phyloP scores from a whole-genome alignment of 495 filamentous ascomycete species.

The Penicillium daleae region DNA sequence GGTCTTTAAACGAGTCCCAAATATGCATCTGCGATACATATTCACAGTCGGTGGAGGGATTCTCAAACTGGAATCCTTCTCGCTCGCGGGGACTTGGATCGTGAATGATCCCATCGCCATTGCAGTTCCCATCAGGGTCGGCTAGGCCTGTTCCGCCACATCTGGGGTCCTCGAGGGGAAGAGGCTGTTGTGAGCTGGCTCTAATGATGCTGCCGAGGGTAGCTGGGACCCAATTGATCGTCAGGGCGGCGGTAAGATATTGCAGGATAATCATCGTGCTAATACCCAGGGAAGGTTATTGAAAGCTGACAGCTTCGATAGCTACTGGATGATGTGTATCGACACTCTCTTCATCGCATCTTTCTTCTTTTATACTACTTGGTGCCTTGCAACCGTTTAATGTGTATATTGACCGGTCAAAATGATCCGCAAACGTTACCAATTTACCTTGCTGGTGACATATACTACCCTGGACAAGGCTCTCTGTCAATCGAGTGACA shows the following conservation, averaged over 20 bases:
- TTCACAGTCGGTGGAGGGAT: constrained; percentile 39
- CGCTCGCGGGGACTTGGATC: constrained; percentile 25
- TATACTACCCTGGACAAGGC: neutral
- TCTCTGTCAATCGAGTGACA: neutral
- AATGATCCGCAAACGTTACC: neutral
- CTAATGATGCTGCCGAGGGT: constrained; percentile 1
- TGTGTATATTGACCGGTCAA: neutral
- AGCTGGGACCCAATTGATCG: constrained; percentile 14
- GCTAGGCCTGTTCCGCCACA: constrained; percentile 31
- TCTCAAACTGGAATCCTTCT: constrained; percentile 42
- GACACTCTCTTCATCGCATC: neutral
- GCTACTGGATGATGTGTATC: neutral
- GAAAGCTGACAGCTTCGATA: neutral
- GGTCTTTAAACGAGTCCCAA: constrained; percentile 41
- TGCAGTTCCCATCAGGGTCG: constrained; percentile 31
- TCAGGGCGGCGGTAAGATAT: constrained; percentile 21
- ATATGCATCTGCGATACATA: constrained; percentile 44
- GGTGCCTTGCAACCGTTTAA: neutral
- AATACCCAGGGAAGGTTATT: too few relatives aligned
- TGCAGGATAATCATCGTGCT: constrained; percentile 20
- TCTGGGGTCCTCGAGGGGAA: constrained; percentile 15
- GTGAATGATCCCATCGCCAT: constrained; percentile 29
- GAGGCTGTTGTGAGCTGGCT: constrained; percentile 4
- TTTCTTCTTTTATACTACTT: neutral
- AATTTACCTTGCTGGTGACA: neutral